Evolutionary conservation across 805 yeast genomes (phyloP), one percentile per base, ranked within the genome.

Genomic region (Ogataea trehalophila): DNA sequence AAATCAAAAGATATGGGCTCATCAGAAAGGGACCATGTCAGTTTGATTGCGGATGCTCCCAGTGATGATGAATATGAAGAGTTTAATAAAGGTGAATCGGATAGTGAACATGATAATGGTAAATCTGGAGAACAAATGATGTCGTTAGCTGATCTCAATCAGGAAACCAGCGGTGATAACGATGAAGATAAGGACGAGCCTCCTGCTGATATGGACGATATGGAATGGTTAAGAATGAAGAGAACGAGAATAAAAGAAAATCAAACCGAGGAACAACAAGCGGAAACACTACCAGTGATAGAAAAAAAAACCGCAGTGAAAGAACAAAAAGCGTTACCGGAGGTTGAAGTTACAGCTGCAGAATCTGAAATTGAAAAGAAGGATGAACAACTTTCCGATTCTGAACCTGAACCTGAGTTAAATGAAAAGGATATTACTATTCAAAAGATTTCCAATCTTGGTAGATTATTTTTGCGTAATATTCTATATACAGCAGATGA

Each of bases 381-480:
- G 22, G 45, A 48, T 33, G 53, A 62, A 40, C 17, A 15, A 41
- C n/a, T 3, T 1, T 36, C 38, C 17, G 38, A 36, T 8, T 16
- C 38, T 17, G 31, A 26, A 36, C 13, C 38, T n/a, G 20, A 11
- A 51, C 55, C 59, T n/a, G 53, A 61, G 44, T 51, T 56, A 4
- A 57, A 74, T 2, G 70, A 70, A 14, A 81, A 80, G 53, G 83
- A 78, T 46, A 61, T 66, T 23, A 70, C 71, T 3, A 73, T 75
- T 14, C 68, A 70, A 29, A 77, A 79, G 49, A 83, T 89, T 39
- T 65, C 70, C 18, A 67, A 74, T 47, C 85, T 96, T 0, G 92
- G 95, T 6, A 80, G 99, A 53, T 71, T 94, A 41, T 94, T 94
- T 66, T 66, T 94, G 42, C 81, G 99, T 71, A 94, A 94, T 61